Evolutionary conservation across 257 asterid genomes (phyloP).

Genomic region (Verbascum thapsus): DNA sequence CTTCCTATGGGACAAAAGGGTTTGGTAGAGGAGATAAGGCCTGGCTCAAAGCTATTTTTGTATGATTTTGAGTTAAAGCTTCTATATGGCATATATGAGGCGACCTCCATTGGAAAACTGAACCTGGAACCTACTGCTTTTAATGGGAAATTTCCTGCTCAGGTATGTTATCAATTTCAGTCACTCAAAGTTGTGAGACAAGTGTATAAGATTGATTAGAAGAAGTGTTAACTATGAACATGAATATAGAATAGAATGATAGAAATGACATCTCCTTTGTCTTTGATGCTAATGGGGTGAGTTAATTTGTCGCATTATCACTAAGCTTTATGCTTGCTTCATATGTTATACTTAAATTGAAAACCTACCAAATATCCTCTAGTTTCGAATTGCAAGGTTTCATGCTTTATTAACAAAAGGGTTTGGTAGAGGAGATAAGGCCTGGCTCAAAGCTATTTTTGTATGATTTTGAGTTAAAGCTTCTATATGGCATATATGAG

Average conservation of each 20-base stretch:
- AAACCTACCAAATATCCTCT: neutral
- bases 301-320: conserved; percentile 18
- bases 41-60: conserved; percentile 72
- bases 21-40: conserved; percentile 58
- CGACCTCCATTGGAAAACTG: conserved; percentile 61
- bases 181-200: conserved; percentile 1
- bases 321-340: conserved; percentile 21
- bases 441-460: conserved; percentile 71
- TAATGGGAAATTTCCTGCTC: conserved; percentile 75
- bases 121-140: conserved; percentile 80
- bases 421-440: conserved; percentile 57
- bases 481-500: conserved; percentile 73
- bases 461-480: conserved; percentile 66
- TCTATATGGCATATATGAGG: conserved; percentile 76
- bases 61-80: conserved; percentile 62
- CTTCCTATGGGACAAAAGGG: conserved; percentile 55
- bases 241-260: neutral
- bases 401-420: conserved; percentile 20
- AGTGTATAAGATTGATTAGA: neutral
- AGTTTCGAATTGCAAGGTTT: conserved; percentile 18
- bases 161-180: conserved; percentile 45
- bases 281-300: neutral
- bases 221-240: conserved; percentile 17
- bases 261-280: conserved; percentile 5
- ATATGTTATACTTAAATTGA: neutral